These are phyloP conservation scores for Colletotrichum cordylinicola DNA, from an alignment of 2,329 filamentous ascomycete species.

Conservation along the genomic window DNA sequence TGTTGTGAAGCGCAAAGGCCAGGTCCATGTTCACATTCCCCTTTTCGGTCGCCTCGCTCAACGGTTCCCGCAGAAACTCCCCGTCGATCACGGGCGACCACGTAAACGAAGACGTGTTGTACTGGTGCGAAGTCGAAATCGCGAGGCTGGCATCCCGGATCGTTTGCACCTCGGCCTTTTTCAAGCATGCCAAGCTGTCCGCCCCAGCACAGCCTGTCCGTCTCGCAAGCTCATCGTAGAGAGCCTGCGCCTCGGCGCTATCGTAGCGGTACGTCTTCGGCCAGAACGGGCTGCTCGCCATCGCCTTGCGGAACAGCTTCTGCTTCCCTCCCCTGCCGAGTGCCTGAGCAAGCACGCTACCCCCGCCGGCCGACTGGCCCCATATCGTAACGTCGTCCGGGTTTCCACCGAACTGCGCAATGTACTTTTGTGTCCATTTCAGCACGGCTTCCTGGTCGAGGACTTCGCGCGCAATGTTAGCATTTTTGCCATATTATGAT, in stretches of 20 bases:
- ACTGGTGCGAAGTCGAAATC: conserved; percentile 54
- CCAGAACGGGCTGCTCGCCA: conserved; percentile 60
- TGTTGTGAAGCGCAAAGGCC: conserved; percentile 64
- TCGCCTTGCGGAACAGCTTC: conserved; percentile 28
- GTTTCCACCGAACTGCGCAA: conserved; percentile 33
- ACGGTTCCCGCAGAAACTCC: conserved; percentile 50
- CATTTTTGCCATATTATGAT: not conserved
- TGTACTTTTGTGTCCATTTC: conserved; percentile 30
- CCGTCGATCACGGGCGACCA: conserved; percentile 68
- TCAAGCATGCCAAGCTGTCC: conserved; percentile 60
- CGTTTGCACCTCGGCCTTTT: conserved; percentile 55
- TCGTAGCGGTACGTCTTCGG: conserved; percentile 62
- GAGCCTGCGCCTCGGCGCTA: conserved; percentile 52
- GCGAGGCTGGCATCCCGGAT: conserved; percentile 57
- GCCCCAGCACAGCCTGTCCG: conserved; percentile 52
- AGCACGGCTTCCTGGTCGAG: conserved; percentile 36
- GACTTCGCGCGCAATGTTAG: conserved; percentile 26
- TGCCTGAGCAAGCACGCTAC: conserved; percentile 23
- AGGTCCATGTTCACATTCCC: conserved; percentile 48
- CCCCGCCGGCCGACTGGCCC: conserved; percentile 32
- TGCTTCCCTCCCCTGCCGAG: conserved; percentile 15
- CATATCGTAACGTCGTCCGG: conserved; percentile 30
- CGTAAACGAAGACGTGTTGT: conserved; percentile 61
- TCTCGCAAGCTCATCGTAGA: conserved; percentile 52
- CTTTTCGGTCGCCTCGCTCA: conserved; percentile 47